Base-by-base conservation (phyloP, 768 basidiomycete genomes). In the Podaxis mareebaensis region DNA sequence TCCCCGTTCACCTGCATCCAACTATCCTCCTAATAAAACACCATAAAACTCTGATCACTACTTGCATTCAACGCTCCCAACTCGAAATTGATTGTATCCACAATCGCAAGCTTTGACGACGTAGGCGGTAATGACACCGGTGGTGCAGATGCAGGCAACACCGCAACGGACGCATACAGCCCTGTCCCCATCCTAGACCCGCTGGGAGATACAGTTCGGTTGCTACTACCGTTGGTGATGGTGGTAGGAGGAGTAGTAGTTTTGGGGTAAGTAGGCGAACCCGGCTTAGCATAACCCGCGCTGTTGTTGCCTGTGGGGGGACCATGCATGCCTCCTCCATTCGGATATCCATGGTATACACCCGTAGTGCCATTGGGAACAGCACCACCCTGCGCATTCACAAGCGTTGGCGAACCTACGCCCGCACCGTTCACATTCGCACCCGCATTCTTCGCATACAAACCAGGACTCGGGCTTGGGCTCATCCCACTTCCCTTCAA, bases 71-170 rank as follows among this genome's bases (percentile, higher is more conserved):
- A 67, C 7, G 81, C 80, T 0, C 81, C 82, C 39, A 82, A 70
- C 65, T 84, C 83, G 65, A 84, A 80, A 66, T 81, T 81, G 22
- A 81, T 68, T 20, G 79, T 77, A 63, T 82, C 81, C 48, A 79
- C 76, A 6, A 78, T 75, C 1, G 76, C 74, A 71, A 80, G 72
- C 67, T 77, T 78, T n/a, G 79, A 79, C 2, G 74, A 66, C 44
- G 70, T 74, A 20, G 72, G 73, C 54, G 74, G 64, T 38, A 65
- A 52, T 28, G 67, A 53, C 54, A 64, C 39, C n/a, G 61, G 33
- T 12, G 54, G 53, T 33, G 51, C 53, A 15, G 61, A 62, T 4
- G 61, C 53, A 22, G 61, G 61, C 12, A 62, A 62, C 10, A 62
- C 61, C 24, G 61, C 61, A 20, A 62, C 20, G 12, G 53, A 55